Evolutionary conservation across 2,329 filamentous ascomycete genomes (phyloP).

Genomic region (Alternaria panax): DNA sequence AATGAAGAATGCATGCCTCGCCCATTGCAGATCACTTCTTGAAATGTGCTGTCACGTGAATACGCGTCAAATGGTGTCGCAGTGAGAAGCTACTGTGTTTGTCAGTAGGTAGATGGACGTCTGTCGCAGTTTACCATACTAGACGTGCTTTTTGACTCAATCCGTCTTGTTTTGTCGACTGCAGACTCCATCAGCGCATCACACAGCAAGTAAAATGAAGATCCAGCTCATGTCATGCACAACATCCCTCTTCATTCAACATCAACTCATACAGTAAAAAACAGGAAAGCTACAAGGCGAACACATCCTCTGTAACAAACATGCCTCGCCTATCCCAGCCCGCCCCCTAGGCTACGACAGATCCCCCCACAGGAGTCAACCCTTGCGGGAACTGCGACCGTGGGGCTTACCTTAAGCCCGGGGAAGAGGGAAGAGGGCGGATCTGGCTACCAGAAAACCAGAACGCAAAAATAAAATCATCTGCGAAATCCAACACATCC

Average conservation of each 20-base stretch:
- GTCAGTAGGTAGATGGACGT: background rate
- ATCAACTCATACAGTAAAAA: constrained; percentile 7
- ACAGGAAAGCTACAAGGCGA: background rate
- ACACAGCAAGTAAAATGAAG: background rate
- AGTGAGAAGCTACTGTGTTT: background rate
- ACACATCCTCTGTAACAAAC: background rate
- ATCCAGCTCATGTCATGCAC: background rate
- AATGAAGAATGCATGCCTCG: constrained; percentile 17
- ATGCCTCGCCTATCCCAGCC: constrained; percentile 13
- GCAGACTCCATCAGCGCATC: background rate
- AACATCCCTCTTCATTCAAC: constrained; percentile 4
- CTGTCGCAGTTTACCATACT: background rate
- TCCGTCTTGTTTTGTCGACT: background rate
- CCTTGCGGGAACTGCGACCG: constrained; percentile 30
- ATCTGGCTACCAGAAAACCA: constrained; percentile 7
- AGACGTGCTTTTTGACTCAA: background rate
- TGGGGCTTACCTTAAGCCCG: constrained; percentile 27
- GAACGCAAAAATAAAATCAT: background rate
- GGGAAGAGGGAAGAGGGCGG: constrained; percentile 8
- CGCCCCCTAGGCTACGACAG: constrained; percentile 27
- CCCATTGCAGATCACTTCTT: background rate
- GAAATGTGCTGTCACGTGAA: constrained; percentile 17
- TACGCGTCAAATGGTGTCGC: constrained; percentile 7
- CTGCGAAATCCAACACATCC: constrained; percentile 11
- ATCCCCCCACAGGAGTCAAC: constrained; percentile 27